Evolutionary conservation across 306 rosid genomes (phyloP).

Genomic region (Vigna angularis): DNA sequence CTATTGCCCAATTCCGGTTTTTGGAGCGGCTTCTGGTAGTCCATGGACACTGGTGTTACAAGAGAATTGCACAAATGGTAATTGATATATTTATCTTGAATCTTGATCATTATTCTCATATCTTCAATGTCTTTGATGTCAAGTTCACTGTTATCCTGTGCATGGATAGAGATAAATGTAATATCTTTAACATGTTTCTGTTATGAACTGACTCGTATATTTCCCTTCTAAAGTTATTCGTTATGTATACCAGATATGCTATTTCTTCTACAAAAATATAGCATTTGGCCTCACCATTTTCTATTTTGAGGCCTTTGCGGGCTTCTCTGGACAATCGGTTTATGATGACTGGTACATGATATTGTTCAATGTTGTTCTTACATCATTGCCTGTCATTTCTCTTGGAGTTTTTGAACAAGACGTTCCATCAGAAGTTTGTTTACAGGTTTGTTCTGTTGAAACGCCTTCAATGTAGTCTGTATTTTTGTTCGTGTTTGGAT

Average conservation of each 20-base stretch:
- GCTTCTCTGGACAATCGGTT: slow-evolving; percentile 95
- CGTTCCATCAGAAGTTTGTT: slow-evolving; percentile 96
- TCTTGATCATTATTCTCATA: slow-evolving; percentile 36
- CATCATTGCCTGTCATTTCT: slow-evolving; percentile 97
- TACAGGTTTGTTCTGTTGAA: slow-evolving; percentile 75
- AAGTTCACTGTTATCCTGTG: background rate
- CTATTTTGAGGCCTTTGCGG: slow-evolving; percentile 93
- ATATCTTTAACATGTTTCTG: background rate
- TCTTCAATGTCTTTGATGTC: slow-evolving; percentile 2
- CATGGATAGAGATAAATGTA: slow-evolving; percentile 28
- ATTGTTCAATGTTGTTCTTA: slow-evolving; percentile 90
- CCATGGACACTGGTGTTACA: slow-evolving; percentile 99
- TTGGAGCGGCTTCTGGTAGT: slow-evolving; percentile 98
- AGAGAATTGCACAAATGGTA: slow-evolving; percentile 99
- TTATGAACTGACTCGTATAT: slow-evolving; percentile 13
- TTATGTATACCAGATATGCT: slow-evolving; percentile 80
- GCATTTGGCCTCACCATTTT: slow-evolving; percentile 97
- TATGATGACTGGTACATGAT: slow-evolving; percentile 97
- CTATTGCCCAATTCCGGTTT: slow-evolving; percentile 90
- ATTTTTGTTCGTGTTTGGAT: slow-evolving; percentile 29
- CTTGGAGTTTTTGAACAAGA: slow-evolving; percentile 99
- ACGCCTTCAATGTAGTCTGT: slow-evolving; percentile 12
- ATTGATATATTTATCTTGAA: slow-evolving; percentile 37
- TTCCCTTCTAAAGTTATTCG: slow-evolving; percentile 29
- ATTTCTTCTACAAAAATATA: slow-evolving; percentile 99